phyloP scores from a whole-genome alignment of 495 filamentous ascomycete genomes.

The Darksidea phi region DNA sequence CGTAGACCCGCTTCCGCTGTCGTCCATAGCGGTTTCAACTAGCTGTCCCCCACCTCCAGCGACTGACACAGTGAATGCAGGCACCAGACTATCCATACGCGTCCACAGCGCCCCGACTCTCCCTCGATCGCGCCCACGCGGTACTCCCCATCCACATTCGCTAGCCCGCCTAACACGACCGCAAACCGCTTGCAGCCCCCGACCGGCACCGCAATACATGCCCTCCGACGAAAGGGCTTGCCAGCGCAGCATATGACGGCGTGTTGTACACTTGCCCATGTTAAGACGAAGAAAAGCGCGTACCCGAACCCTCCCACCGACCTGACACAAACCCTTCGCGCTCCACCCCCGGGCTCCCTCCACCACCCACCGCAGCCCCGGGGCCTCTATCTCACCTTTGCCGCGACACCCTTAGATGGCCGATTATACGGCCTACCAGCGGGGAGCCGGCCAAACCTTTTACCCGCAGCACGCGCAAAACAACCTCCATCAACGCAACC shows the following conservation, averaged over 20 bases:
- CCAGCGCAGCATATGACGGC: slow-evolving; percentile 29
- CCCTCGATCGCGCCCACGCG: background rate
- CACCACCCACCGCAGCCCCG: slow-evolving; percentile 4
- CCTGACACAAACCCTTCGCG: slow-evolving; percentile 21
- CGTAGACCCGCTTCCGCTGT: background rate
- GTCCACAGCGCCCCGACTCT: background rate
- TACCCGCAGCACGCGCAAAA: slow-evolving; percentile 58
- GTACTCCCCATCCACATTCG: background rate
- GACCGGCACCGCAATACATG: slow-evolving; percentile 11
- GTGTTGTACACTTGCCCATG: slow-evolving; percentile 36
- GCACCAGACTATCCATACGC: slow-evolving; percentile 9
- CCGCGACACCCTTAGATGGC: slow-evolving; percentile 62
- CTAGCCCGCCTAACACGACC: background rate
- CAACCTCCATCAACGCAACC: slow-evolving; percentile 48
- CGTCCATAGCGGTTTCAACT: slow-evolving; percentile 4
- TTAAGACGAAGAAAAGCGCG: slow-evolving; percentile 44
- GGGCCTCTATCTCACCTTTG: background rate
- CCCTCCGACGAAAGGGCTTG: slow-evolving; percentile 18
- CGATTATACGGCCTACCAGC: slow-evolving; percentile 75
- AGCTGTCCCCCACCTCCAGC: slow-evolving; percentile 3
- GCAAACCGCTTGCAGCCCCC: background rate
- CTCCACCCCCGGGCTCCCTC: slow-evolving; percentile 10
- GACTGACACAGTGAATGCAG: slow-evolving; percentile 8
- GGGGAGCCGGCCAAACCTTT: slow-evolving; percentile 65
- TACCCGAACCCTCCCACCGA: slow-evolving; percentile 37